phyloP scores from a whole-genome alignment of 257 asterid species.

The Solanum pinnatisectum region DNA sequence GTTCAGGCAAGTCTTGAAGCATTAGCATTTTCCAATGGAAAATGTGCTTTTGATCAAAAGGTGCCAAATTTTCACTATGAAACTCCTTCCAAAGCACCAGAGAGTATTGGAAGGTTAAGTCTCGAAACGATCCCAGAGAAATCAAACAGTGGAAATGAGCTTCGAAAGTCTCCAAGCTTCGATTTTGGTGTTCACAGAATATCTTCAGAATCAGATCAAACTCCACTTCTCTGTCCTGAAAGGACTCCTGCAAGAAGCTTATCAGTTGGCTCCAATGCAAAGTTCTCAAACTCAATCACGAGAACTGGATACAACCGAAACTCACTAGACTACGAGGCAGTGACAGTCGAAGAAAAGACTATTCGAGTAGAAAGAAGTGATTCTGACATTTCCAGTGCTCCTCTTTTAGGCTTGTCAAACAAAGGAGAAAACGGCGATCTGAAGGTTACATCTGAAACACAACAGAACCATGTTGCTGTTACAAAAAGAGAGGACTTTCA shows the following conservation, averaged over 20 bases:
- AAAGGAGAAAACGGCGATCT: conserved; percentile 10
- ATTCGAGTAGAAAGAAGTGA: conserved; percentile 61
- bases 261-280: conserved; percentile 24
- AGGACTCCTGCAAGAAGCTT: conserved; percentile 41
- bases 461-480: conserved; percentile 1
- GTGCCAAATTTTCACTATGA: not conserved
- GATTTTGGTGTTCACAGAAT: conserved; percentile 43
- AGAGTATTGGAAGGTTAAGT: not conserved
- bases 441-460: not conserved
- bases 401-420: conserved; percentile 9
- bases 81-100: not conserved
- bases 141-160: conserved; percentile 1
- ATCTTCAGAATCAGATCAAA: conserved; percentile 56
- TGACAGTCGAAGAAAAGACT: conserved; percentile 45
- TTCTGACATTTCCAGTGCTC: conserved; percentile 24
- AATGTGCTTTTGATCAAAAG: not conserved
- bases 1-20: not conserved
- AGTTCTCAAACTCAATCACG: conserved; percentile 13
- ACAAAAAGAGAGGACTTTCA: conserved; percentile 5
- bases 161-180: conserved; percentile 56
- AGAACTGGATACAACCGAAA: conserved; percentile 8
- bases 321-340: conserved; percentile 20
- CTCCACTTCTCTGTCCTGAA: conserved; percentile 50
- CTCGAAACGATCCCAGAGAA: conserved; percentile 15
- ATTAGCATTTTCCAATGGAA: not conserved